Percentiles rank a stretch among this genome's conserved stretches.
Evolutionary conservation across 2,329 filamentous ascomycete genomes (phyloP).

Genomic region (Aspergillus aculeatus): DNA sequence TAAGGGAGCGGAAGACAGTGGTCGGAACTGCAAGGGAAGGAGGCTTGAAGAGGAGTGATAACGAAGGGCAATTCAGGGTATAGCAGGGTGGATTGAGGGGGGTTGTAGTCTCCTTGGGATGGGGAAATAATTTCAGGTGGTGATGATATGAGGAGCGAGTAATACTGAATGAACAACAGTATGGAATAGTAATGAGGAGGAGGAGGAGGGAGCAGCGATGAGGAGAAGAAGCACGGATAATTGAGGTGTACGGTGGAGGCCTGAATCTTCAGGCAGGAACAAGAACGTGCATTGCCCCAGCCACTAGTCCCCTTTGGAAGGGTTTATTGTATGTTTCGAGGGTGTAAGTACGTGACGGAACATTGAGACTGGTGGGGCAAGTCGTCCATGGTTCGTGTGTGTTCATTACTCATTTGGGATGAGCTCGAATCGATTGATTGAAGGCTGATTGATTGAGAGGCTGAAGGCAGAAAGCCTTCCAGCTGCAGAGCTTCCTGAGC

Average conservation of each 20-base stretch:
- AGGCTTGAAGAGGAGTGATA: neutral
- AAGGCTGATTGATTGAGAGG: neutral
- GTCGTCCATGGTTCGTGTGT: constrained; percentile 18
- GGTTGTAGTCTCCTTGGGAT: neutral
- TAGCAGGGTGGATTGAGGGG: neutral
- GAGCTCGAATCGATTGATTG: neutral
- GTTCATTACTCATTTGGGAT: constrained; percentile 10
- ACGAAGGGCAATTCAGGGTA: neutral
- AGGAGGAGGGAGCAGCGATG: neutral
- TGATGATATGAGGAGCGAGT: neutral
- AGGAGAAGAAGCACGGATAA: neutral
- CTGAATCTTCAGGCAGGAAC: neutral
- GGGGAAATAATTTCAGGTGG: neutral
- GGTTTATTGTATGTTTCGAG: neutral
- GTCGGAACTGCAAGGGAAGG: constrained; percentile 5
- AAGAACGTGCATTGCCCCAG: neutral
- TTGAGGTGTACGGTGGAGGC: no score
- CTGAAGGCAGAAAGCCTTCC: neutral
- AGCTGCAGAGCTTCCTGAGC: neutral
- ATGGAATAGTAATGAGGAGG: no score
- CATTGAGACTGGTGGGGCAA: constrained; percentile 4
- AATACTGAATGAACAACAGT: neutral
- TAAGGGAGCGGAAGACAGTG: constrained; percentile 2
- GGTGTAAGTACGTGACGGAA: neutral
- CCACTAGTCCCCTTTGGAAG: neutral